phyloP scores from a whole-genome alignment of 192 early-diverging fungal species.

The Anaeromyces robustus region DNA sequence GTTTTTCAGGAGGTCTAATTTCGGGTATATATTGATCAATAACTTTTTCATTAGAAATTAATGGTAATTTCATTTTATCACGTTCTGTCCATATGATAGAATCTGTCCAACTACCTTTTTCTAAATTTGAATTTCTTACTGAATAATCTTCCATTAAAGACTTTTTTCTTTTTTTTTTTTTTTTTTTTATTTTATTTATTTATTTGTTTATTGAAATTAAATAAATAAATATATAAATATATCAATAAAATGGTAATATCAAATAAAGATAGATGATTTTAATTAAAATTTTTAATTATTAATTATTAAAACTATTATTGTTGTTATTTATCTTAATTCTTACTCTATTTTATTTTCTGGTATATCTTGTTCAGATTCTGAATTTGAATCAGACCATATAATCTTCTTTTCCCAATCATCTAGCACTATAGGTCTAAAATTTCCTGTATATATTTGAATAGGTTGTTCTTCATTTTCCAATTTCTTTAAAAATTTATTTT shows the following conservation, averaged over 20 bases:
- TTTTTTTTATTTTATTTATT: too few species aligned
- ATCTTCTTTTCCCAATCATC: constrained; percentile 75
- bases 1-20: background rate
- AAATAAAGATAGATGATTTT: too few species aligned
- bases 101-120: constrained; percentile 53
- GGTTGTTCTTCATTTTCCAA: constrained; percentile 12
- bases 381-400: constrained; percentile 33
- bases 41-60: constrained; percentile 11
- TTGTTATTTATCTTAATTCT: too few species aligned
- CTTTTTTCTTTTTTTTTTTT: background rate
- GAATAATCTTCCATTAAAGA: background rate
- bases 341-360: background rate
- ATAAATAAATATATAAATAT: too few species aligned
- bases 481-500: constrained; percentile 13
- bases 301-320: too few species aligned
- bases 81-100: constrained; percentile 69
- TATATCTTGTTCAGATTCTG: background rate
- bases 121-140: constrained; percentile 38
- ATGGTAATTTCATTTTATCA: constrained; percentile 23
- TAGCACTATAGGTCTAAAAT: constrained; percentile 51
- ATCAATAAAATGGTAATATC: too few species aligned
- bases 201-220: too few species aligned
- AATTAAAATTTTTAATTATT: too few species aligned
- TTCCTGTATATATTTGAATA: background rate
- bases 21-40: constrained; percentile 10